These are phyloP conservation scores for Olyra latifolia DNA, from an alignment of 176 grass and related monocot species.

Conservation along the genomic window DNA sequence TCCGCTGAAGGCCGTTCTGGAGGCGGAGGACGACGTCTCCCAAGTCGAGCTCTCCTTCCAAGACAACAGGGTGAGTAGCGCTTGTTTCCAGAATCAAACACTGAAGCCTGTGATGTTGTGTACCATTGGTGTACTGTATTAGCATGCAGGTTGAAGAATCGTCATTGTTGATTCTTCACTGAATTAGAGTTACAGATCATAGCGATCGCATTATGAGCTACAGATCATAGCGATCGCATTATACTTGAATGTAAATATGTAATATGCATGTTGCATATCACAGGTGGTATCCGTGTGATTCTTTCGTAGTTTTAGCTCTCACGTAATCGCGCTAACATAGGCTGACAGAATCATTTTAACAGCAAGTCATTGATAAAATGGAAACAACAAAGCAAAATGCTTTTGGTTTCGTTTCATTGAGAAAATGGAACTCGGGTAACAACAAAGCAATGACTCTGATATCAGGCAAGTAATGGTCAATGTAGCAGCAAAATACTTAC, in stretches of 20 bases:
- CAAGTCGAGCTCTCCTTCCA: slow-evolving; percentile 74
- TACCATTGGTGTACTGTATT: background rate
- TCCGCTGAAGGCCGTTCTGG: slow-evolving; percentile 54
- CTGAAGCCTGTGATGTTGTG: background rate
- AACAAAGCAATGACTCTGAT: too few relatives aligned
- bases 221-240: background rate
- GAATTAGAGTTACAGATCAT: background rate
- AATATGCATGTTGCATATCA: background rate
- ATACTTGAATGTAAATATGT: background rate
- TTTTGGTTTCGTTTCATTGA: too few relatives aligned
- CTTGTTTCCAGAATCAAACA: background rate
- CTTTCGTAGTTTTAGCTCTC: background rate
- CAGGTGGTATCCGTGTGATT: background rate
- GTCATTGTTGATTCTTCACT: background rate
- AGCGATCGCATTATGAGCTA: too few relatives aligned
- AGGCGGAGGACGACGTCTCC: slow-evolving; percentile 75
- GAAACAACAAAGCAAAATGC: too few relatives aligned
- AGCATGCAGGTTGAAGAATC: background rate
- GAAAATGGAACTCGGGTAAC: too few relatives aligned
- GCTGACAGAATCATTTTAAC: too few relatives aligned
- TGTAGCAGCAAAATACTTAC: too few relatives aligned
- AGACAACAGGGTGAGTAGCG: slow-evolving; percentile 74
- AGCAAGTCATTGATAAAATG: too few relatives aligned
- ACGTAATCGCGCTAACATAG: too few relatives aligned
- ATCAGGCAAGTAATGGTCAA: too few relatives aligned